Evolutionary conservation across 441 rosid genomes (phyloP), one percentile per base, ranked within the genome.

Genomic region (Pelargonium cotyledonis): DNA sequence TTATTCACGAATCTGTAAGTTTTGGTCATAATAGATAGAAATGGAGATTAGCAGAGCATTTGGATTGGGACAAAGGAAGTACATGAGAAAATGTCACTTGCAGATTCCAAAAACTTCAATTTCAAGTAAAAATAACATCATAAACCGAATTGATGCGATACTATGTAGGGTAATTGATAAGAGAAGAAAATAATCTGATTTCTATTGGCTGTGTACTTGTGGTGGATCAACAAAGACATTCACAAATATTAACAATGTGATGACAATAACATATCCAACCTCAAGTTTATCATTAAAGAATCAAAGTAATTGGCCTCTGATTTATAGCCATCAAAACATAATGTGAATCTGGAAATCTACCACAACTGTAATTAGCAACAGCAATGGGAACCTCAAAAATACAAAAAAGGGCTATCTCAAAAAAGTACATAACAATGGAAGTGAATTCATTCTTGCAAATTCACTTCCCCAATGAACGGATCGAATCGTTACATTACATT

Each of bases 361-460:
- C 57, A 51, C 0, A 51, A n/a, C 19, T 51, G 15, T 51, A 6
- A 49, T 31, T 44, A 8, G 12, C n/a, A 49, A 49, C 55, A 11
- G n/a, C 55, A 31, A 31, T 31, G 35, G 35, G 35, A 31, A 31
- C 35, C 35, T 4, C 35, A 31, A 31, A 31, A 31, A 31, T 65
- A 51, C 15, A 49, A n/a, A 15, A 12, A 44, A 51, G 15, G n/a
- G 57, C 57, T 14, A 49, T 4, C 40, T 46, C 63, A 1, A 18
- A 68, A 51, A 15, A 47, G 65, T 58, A 69, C 70, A 57, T 8
- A 23, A 65, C 16, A 47, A 21, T 10, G n/a, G 40, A 60, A 26
- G 65, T 21, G 11, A 53, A 43, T 73, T 74, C 3, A 47, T 35
- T 62, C 76, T 40, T 49, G 68, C 35, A 41, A 40, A 62, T 19